Evolutionary conservation across 177 flowering plant species (phyloP), one percentile per base, ranked within the genome.

Genomic region (Vitis hybrid): DNA sequence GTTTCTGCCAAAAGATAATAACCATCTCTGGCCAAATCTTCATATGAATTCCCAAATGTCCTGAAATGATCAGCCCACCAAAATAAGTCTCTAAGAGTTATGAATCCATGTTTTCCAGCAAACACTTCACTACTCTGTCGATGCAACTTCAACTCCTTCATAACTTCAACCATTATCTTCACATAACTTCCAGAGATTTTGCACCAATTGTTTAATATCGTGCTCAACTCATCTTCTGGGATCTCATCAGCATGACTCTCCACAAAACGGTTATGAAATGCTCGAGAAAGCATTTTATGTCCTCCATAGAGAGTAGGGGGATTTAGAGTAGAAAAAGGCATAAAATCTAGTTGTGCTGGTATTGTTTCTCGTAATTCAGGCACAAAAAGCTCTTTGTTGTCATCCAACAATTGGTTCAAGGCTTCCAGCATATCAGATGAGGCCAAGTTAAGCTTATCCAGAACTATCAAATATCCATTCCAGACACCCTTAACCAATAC

Each of bases 251-350:
- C 97, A 78, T 90, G 97, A 65, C 93, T 80, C 81, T 96, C 99
- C 69, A 96, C 93, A 86, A 96, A 96, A 58, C 97, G 93, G 70
- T 96, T 96, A 45, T 97, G 89, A 70, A 96, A 92, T 51, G 99
- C 99, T 79, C 97, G 86, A 51, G 99, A 96, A 69, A 96, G 97
- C 82, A 92, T 84, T 81, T 96, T 90, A 57, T 98, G 91, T 49
- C 99, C 99, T 62, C 92, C 97, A 83, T 96, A 96, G 18, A 49
- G 86, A 49, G 86, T 86, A 9, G 98, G 99, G 8, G 99, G 99
- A 72, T 96, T 96, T 77, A 93, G 99, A 45, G 98, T 96, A 14
- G 99, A 97, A 81, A 96, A 96, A 72, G 93, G 91, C 99, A 93
- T 93, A 85, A 96, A 96, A 75, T 93, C 75, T 60, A 89, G 89